phyloP scores from a whole-genome alignment of 108 stramenopile genomes.

The Mayamaea pseudoterrestris region DNA sequence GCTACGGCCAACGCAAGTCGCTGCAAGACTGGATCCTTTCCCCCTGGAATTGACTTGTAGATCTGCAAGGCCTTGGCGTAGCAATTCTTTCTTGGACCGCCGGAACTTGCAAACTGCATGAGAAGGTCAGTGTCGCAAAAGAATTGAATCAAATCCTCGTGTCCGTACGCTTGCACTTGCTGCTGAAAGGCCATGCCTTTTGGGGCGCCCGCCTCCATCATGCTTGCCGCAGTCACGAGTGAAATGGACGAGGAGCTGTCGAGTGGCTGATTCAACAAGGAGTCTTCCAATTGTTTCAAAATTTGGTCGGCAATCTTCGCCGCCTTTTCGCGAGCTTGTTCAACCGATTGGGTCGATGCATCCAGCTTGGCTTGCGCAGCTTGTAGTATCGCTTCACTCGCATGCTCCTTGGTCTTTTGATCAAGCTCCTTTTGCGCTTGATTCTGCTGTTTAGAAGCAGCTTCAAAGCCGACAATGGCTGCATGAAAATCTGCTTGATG shows the following conservation, averaged over 20 bases:
- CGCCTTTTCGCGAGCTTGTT: not conserved
- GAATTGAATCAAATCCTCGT: not conserved
- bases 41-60: not conserved
- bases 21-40: constrained; percentile 13
- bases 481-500: not conserved
- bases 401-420: not conserved
- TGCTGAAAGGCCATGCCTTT: not conserved
- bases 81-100: not conserved
- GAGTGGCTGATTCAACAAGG: not conserved
- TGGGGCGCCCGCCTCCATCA: not conserved
- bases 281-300: not conserved
- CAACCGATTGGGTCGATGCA: not conserved
- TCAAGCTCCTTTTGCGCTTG: not conserved
- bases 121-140: not conserved
- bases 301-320: not conserved
- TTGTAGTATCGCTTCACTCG: not conserved
- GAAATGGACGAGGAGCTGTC: not conserved
- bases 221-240: not conserved
- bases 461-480: not conserved
- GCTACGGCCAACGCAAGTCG: constrained; percentile 39
- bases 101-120: not conserved
- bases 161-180: not conserved
- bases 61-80: too few relatives aligned
- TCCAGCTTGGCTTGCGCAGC: not conserved
- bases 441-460: not conserved